These are phyloP conservation scores for Plectranthus barbatus DNA, from an alignment of 257 asterid genomes.

Conservation along the genomic window DNA sequence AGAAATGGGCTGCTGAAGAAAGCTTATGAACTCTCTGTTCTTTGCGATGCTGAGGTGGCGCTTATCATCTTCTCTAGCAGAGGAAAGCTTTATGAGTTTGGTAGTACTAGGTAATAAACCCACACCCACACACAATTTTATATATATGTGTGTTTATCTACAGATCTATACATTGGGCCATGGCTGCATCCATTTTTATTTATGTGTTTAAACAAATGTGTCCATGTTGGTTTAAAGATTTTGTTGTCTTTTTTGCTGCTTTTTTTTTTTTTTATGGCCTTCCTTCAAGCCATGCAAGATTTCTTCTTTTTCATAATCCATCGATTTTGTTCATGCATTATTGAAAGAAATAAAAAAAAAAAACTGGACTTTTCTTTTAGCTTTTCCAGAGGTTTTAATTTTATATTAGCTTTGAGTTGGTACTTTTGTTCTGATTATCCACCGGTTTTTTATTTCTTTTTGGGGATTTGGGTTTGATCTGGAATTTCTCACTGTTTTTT, in stretches of 20 bases:
- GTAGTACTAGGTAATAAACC: slow-evolving; percentile 45
- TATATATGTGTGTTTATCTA: background rate
- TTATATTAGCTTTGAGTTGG: slow-evolving; percentile 8
- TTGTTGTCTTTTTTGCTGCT: background rate
- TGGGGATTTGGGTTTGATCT: background rate
- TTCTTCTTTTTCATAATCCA: background rate
- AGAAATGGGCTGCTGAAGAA: slow-evolving; percentile 88
- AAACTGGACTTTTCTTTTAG: slow-evolving; percentile 12
- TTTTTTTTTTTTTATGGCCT: slow-evolving; percentile 3
- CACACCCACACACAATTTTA: background rate
- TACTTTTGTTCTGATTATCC: slow-evolving; percentile 8
- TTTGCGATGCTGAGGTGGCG: slow-evolving; percentile 90
- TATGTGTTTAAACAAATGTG: slow-evolving; percentile 1
- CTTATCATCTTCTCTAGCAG: slow-evolving; percentile 91
- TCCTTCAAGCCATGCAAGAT: slow-evolving; percentile 5
- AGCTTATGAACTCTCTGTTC: slow-evolving; percentile 85
- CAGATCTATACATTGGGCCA: background rate
- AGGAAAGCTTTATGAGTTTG: slow-evolving; percentile 87
- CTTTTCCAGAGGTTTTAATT: slow-evolving; percentile 9
- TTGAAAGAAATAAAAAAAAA: background rate
- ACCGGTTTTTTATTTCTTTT: background rate
- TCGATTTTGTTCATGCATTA: background rate
- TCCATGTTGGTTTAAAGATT: background rate
- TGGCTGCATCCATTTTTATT: background rate
- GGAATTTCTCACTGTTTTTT: background rate